Base-by-base conservation (phyloP, 805 yeast genomes). In the Ogataea angusta region DNA sequence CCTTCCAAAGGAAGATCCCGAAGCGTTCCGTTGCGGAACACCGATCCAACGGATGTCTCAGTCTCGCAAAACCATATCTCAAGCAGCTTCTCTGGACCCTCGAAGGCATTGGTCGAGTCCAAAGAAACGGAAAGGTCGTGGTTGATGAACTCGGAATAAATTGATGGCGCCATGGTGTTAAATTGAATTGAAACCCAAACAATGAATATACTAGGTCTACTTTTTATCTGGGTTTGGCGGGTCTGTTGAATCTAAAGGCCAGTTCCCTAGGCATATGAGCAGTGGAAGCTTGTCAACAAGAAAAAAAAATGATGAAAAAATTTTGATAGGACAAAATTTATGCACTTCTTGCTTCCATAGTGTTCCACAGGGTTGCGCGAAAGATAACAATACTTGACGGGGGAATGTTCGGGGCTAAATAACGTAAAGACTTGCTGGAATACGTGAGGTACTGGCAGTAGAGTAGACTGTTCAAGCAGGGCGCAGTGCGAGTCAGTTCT, bases 71-170 rank as follows among this genome's bases (percentile, higher is more conserved):
- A 81, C 96, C 96, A 90, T 43, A 91, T 70, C 61, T 91, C 96
- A 30, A 93, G 70, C 42, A 91, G 70, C 64, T 91, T 93, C 64
- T 91, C 98, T 23, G 99, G 98, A 6, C 99, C 98, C 69, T 91
- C 98, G 60, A 91, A 91, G 2, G 97, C 96, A 57, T 80, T 84
- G 10, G 95, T 73, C 14, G 96, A 89, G 66, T 90, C 97, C 48
- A 90, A 69, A 45, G 76, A 74, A 32, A 80, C 81, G 7, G 95
- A 82, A 36, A 86, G 69, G 46, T 82, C 86, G 62, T 84, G 91
- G 63, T 90, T 90, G 53, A 88, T 79, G 57, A 56, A 65, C 33
- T 64, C 69, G 6, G 51, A 49, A 21, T 30, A 24, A 10, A 18
- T 26, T 8, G 38, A 42, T 8, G 49, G 43, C 19, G 40, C 30